Conservation (phyloP, 2,329 filamentous ascomycete genomes). For the Fusarium falciforme region DNA sequence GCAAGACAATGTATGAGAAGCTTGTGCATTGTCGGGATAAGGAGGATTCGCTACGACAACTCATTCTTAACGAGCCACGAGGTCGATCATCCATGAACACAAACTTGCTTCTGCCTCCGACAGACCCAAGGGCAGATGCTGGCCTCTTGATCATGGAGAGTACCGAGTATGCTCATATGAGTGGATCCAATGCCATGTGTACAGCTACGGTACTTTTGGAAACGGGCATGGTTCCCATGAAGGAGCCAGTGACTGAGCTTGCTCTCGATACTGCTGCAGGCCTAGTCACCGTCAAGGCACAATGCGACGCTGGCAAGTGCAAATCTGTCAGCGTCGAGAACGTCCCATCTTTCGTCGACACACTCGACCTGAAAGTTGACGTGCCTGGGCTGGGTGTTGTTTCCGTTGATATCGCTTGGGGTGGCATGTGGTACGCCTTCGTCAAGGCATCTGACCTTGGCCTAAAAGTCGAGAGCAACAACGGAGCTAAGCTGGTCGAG, state of each 20-base stretch:
- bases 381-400: constrained; percentile 55
- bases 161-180: constrained; percentile 56
- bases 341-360: constrained; percentile 56
- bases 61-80: constrained; percentile 1
- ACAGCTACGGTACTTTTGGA: constrained; percentile 58
- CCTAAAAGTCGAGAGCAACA: constrained; percentile 43
- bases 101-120: constrained; percentile 49
- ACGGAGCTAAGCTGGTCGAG: constrained; percentile 52
- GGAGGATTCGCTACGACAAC: neutral
- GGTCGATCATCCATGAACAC: neutral
- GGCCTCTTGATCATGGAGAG: constrained; percentile 61
- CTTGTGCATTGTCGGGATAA: constrained; percentile 32
- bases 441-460: constrained; percentile 52
- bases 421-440: constrained; percentile 58
- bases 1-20: constrained; percentile 61
- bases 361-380: constrained; percentile 52
- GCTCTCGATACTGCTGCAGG: constrained; percentile 58
- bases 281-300: constrained; percentile 53
- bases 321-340: constrained; percentile 58
- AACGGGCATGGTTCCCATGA: constrained; percentile 59
- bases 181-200: constrained; percentile 58
- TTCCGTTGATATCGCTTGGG: constrained; percentile 57
- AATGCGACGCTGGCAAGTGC: constrained; percentile 57
- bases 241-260: constrained; percentile 55
- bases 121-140: constrained; percentile 56